These are phyloP conservation scores for Neofusicoccum ribis DNA, from an alignment of 2,329 filamentous ascomycete species.

Conservation along the genomic window DNA sequence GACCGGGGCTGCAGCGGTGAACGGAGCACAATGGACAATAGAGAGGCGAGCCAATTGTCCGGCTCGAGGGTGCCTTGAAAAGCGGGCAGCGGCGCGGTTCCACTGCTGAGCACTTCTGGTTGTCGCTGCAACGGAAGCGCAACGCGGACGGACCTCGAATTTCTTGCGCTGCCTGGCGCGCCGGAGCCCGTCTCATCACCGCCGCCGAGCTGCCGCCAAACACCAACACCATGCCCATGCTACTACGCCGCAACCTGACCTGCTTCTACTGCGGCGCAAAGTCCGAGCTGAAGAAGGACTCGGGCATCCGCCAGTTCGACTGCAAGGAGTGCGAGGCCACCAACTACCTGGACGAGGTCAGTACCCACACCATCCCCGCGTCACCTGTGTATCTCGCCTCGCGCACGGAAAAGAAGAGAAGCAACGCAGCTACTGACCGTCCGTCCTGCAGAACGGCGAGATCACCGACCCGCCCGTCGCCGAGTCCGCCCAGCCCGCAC, in stretches of 20 bases:
- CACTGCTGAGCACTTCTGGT: neutral
- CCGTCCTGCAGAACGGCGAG: slow-evolving; percentile 68
- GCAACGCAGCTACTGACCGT: slow-evolving; percentile 23
- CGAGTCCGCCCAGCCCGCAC: slow-evolving; percentile 51
- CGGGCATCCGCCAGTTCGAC: slow-evolving; percentile 64
- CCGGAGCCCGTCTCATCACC: slow-evolving; percentile 6
- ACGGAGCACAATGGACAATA: neutral
- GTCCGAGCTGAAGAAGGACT: slow-evolving; percentile 61
- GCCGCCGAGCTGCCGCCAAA: slow-evolving; percentile 8
- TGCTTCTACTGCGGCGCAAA: slow-evolving; percentile 58
- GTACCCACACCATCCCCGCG: slow-evolving; percentile 24
- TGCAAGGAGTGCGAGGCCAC: slow-evolving; percentile 80
- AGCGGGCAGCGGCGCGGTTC: neutral
- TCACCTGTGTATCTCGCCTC: neutral
- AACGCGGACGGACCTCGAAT: slow-evolving; percentile 7
- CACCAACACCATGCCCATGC: slow-evolving; percentile 30
- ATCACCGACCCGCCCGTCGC: slow-evolving; percentile 81
- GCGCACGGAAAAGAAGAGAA: neutral
- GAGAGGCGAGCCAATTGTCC: neutral
- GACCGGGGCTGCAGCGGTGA: neutral
- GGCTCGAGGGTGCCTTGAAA: neutral
- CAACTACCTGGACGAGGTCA: slow-evolving; percentile 85
- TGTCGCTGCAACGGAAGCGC: neutral
- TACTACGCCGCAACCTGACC: slow-evolving; percentile 33
- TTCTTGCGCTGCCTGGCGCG: neutral